phyloP scores from a whole-genome alignment of 2,329 filamentous ascomycete genomes.

The Clarireedia monteithiana region DNA sequence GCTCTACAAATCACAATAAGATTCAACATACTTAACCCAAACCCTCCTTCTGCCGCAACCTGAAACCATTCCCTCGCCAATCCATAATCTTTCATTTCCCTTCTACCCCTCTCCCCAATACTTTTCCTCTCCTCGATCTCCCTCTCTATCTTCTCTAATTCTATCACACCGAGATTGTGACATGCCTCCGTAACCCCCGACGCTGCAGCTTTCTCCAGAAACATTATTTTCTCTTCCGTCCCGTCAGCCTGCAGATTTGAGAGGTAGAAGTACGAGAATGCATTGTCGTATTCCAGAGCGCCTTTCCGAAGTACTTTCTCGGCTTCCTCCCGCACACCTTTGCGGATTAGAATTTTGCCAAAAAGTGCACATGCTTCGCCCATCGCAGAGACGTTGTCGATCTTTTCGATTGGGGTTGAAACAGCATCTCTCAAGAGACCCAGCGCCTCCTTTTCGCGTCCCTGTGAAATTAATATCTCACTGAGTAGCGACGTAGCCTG shows the following conservation, averaged over 20 bases:
- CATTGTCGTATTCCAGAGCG: slow-evolving; percentile 26
- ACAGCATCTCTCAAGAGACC: slow-evolving; percentile 22
- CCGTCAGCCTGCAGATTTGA: slow-evolving; percentile 16
- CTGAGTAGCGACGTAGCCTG: slow-evolving; percentile 26
- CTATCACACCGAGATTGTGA: slow-evolving; percentile 24
- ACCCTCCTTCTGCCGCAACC: slow-evolving; percentile 22
- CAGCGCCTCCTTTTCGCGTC: slow-evolving; percentile 18
- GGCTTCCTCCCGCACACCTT: slow-evolving; percentile 15
- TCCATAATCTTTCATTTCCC: slow-evolving; percentile 17
- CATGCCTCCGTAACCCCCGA: slow-evolving; percentile 26
- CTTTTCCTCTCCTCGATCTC: not conserved
- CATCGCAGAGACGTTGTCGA: slow-evolving; percentile 18
- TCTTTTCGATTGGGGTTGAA: slow-evolving; percentile 11
- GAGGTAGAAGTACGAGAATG: slow-evolving; percentile 26
- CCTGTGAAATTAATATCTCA: slow-evolving; percentile 17
- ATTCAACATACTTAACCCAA: slow-evolving; percentile 24
- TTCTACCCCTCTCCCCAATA: not conserved
- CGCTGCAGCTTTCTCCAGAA: slow-evolving; percentile 26
- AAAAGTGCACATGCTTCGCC: not conserved
- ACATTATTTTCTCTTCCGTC: slow-evolving; percentile 17
- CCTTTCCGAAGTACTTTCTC: slow-evolving; percentile 23
- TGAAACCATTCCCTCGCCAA: slow-evolving; percentile 27
- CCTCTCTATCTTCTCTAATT: slow-evolving; percentile 16
- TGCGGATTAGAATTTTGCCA: slow-evolving; percentile 18
- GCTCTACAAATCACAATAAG: slow-evolving; percentile 22